Conservation (phyloP, 495 filamentous ascomycete genomes). For the Staphylotrichum tortipilum region DNA sequence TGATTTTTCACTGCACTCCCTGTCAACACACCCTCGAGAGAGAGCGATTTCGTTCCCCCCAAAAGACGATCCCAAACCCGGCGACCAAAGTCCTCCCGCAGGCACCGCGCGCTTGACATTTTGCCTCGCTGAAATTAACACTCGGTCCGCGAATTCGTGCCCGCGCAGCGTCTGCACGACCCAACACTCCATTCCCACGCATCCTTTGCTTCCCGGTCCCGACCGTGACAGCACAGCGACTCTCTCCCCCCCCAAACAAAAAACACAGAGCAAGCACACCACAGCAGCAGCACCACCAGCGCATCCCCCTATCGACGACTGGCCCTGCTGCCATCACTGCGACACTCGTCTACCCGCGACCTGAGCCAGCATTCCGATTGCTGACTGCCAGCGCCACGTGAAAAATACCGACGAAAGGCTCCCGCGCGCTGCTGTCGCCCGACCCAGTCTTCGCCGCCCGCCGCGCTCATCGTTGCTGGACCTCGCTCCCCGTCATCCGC, state of each 20-base stretch:
- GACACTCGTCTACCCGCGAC: constrained; percentile 11
- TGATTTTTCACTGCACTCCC: constrained; percentile 22
- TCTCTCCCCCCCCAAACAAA: no score
- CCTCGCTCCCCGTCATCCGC: no score
- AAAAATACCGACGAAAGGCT: constrained; percentile 6
- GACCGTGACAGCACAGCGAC: constrained; percentile 24
- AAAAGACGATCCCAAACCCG: constrained; percentile 15
- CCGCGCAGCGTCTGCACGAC: constrained; percentile 16
- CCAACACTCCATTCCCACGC: constrained; percentile 12
- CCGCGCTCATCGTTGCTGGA: no score
- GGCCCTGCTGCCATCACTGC: constrained; percentile 6
- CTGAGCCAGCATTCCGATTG: constrained; percentile 8
- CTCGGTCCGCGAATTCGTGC: constrained; percentile 23
- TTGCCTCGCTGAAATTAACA: constrained; percentile 19
- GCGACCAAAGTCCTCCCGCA: constrained; percentile 24
- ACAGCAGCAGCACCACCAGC: constrained; percentile 13
- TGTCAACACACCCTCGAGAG: constrained; percentile 16
- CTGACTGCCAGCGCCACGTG: constrained; percentile 13
- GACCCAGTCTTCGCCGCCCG: constrained; percentile 13
- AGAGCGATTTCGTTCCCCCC: constrained; percentile 18
- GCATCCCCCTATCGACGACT: constrained; percentile 7
- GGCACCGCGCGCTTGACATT: constrained; percentile 17
- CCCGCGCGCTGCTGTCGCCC: constrained; percentile 8
- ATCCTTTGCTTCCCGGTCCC: constrained; percentile 17
- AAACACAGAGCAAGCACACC: no score